Base-by-base conservation (phyloP, 2,329 filamentous ascomycete genomes). In the Fusarium virguliforme region DNA sequence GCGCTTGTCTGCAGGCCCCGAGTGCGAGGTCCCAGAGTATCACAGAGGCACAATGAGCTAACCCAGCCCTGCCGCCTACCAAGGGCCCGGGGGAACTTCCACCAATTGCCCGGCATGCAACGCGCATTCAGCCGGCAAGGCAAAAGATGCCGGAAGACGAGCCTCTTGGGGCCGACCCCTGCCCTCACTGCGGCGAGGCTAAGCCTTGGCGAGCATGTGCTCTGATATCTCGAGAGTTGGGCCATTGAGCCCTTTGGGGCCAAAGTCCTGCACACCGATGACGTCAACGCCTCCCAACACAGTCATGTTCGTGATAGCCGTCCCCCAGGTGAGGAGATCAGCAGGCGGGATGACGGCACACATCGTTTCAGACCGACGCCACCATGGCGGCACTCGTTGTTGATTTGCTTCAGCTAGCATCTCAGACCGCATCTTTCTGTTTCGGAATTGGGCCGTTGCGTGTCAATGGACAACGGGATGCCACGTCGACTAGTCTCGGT, bases 401-500 rank as follows among this genome's bases (percentile, higher is more conserved):
- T 41, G 58, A 32, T 54, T 54, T 54, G 43, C 58, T 41, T 38
- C 46, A 18, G 18, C 32, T 13, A 12, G 13, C 46, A 37, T 51
- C n/a, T 50, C 43, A 54, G 26, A 35, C 35, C 37, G 35, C 40
- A n/a, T 32, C 28, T 41, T 34, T 53, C 35, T 41, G 58, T 60
- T 60, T 60, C 46, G 35, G 34, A 65, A 38, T 32, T 18, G 38
- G 40, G 24, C 40, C 32, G 24, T 26, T 60, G 54, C 34, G 30
- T 22, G 43, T 51, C 24, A 67, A 61, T 64, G 66, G 63, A 58
- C 38, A 43, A 54, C 64, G 60, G 60, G 65, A 64, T 76, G 74
- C 74, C 74, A 76, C 74, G 74, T 75, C 65, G 68, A 69, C 68
- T 72, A 74, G 53, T 57, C 69, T 61, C 61, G 54, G 65, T 58